These are phyloP conservation scores for Wallacemonas collosoma DNA, from an alignment of 208 protist species.

Conservation along the genomic window DNA sequence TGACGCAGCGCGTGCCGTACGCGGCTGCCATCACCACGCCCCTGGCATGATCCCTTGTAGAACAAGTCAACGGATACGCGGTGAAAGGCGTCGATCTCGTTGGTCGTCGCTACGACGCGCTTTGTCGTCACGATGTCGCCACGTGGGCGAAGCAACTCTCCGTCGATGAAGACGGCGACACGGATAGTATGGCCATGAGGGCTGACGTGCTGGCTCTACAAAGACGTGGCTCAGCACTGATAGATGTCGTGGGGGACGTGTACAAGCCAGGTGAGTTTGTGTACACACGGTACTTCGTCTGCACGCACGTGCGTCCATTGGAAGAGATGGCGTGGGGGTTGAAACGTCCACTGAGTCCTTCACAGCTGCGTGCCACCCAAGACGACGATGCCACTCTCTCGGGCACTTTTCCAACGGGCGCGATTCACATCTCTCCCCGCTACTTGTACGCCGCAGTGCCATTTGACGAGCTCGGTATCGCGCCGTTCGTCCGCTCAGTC, in stretches of 20 bases:
- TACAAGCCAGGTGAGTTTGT: not conserved
- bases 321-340: slow-evolving; percentile 14
- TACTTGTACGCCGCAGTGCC: not conserved
- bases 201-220: not conserved
- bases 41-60: not conserved
- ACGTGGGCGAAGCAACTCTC: not conserved
- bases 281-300: slow-evolving; percentile 2
- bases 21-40: not conserved
- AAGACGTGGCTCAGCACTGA: not conserved
- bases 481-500: not conserved
- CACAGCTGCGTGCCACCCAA: not conserved
- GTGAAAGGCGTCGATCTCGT: not conserved
- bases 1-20: not conserved
- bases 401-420: not conserved
- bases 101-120: not conserved
- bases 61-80: not conserved
- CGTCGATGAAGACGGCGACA: not conserved
- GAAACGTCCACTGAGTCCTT: not conserved
- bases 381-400: not conserved
- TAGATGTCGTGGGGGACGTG: not conserved
- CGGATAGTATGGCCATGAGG: not conserved
- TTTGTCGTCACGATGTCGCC: not conserved
- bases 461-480: slow-evolving; percentile 4
- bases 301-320: not conserved
- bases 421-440: not conserved